These are phyloP conservation scores for Silene coronaria DNA, from an alignment of 179 eudicot species.

Conservation along the genomic window DNA sequence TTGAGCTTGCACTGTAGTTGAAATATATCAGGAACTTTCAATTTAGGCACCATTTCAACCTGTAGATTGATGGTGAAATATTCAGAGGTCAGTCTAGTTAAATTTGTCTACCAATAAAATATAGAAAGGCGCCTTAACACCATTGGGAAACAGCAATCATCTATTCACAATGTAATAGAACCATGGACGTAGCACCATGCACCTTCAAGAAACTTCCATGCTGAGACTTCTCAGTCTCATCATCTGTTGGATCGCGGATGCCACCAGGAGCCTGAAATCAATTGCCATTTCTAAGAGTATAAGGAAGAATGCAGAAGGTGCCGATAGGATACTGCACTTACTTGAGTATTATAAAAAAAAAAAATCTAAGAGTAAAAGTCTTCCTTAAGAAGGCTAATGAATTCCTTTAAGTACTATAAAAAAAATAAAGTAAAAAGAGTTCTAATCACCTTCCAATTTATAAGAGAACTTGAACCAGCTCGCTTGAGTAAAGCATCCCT, in stretches of 20 bases:
- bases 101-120: background rate
- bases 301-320: background rate
- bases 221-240: slow-evolving; percentile 41
- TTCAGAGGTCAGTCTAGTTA: background rate
- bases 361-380: too few relatives aligned
- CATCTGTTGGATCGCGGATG: slow-evolving; percentile 40
- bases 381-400: background rate
- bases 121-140: background rate
- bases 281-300: background rate
- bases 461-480: slow-evolving; percentile 41
- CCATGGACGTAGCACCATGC: background rate
- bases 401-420: background rate
- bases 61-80: slow-evolving; percentile 17
- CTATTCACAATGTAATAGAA: background rate
- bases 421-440: background rate
- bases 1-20: slow-evolving; percentile 56
- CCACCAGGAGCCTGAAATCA: slow-evolving; percentile 55
- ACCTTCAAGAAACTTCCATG: slow-evolving; percentile 72
- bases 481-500: slow-evolving; percentile 48
- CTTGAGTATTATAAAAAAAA: too few relatives aligned
- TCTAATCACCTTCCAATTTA: slow-evolving; percentile 52
- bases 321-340: background rate
- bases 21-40: slow-evolving; percentile 32
- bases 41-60: slow-evolving; percentile 59
- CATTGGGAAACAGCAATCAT: background rate